Evolutionary conservation across 192 early-diverging fungal genomes (phyloP), one percentile per base, ranked within the genome.

Genomic region (Gamsiella multidivaricata): DNA sequence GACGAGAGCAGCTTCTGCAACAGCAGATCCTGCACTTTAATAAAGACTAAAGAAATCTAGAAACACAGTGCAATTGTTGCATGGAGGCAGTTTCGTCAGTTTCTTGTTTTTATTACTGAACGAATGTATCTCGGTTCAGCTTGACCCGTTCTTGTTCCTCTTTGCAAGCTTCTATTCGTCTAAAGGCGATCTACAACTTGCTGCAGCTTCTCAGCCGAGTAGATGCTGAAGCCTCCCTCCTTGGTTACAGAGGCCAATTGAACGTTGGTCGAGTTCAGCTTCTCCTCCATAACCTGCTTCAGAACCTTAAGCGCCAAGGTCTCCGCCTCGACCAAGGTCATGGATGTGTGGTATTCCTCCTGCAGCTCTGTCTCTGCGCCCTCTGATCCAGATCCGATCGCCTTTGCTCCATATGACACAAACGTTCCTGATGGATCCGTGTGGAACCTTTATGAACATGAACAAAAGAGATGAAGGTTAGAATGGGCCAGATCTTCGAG

Each of bases 271-370:
- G 92, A 91, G 81, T 90, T 97, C 37, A 99, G 87, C 84, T 99
- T 99, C 84, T 99, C 98, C 81, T 99, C 98, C 97, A 99, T 99
- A 22, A 99, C 98, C 73, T 95, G 91, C 88, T 99, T 99, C 37
- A 99, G 84, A 18, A 98, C 94, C 87, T 96, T 98, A 39, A 99
- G 88, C 23, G 97, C 91, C 59, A 98, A 78, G 8, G 87, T 84
- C 79, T 95, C 91, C 8, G 97, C 98, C 65, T 98, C 95, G 14
- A 85, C 82, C 70, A 98, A 76, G 3, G 91, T 93, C 54, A 98
- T 82, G 3, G 92, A 92, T 88, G 93, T 69, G 75, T 98, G 94
- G 70, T 95, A 99, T 76, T 97, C 92, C 83, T 97, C 95, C 80
- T 99, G 94, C 56, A 99, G 84, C 81, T 97, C 97, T 3, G 96